These are phyloP conservation scores for Ulmus americana DNA, from an alignment of 331 rosid species.

Conservation along the genomic window DNA sequence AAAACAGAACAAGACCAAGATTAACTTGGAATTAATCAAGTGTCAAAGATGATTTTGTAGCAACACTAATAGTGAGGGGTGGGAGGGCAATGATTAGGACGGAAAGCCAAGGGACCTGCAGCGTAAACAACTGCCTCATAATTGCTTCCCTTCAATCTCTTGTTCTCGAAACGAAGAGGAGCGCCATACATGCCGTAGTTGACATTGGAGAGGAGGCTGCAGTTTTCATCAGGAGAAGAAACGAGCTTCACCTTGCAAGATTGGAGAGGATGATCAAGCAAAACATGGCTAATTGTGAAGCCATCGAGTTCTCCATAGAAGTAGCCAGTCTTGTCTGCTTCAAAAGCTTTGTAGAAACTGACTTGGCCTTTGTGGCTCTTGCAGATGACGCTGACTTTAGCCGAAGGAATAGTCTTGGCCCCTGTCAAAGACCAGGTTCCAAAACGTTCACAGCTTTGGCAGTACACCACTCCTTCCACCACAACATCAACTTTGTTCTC, in stretches of 20 bases:
- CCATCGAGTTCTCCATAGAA: constrained; percentile 67
- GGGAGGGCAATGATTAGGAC: constrained; percentile 30
- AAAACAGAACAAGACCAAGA: not conserved
- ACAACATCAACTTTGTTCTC: constrained; percentile 47
- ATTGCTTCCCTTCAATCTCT: constrained; percentile 44
- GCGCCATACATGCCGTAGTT: constrained; percentile 69
- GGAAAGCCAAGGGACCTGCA: constrained; percentile 61
- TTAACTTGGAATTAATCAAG: not conserved
- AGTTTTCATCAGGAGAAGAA: constrained; percentile 54
- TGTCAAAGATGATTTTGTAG: not conserved
- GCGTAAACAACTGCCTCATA: constrained; percentile 68
- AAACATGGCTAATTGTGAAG: constrained; percentile 41
- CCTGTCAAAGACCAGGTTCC: constrained; percentile 72
- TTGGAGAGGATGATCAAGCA: constrained; percentile 81
- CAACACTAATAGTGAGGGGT: constrained; percentile 15
- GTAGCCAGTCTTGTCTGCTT: constrained; percentile 62
- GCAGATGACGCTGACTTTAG: constrained; percentile 82
- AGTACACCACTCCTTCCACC: constrained; percentile 72
- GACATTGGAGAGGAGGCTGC: constrained; percentile 60
- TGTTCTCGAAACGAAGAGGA: constrained; percentile 59
- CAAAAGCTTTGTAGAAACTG: constrained; percentile 64
- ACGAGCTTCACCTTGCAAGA: constrained; percentile 69
- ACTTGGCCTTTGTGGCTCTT: constrained; percentile 54
- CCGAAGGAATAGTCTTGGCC: constrained; percentile 60
- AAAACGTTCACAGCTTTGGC: constrained; percentile 67